Conservation (phyloP, 2,329 filamentous ascomycete genomes). For the Nannizziopsis barbatae region DNA sequence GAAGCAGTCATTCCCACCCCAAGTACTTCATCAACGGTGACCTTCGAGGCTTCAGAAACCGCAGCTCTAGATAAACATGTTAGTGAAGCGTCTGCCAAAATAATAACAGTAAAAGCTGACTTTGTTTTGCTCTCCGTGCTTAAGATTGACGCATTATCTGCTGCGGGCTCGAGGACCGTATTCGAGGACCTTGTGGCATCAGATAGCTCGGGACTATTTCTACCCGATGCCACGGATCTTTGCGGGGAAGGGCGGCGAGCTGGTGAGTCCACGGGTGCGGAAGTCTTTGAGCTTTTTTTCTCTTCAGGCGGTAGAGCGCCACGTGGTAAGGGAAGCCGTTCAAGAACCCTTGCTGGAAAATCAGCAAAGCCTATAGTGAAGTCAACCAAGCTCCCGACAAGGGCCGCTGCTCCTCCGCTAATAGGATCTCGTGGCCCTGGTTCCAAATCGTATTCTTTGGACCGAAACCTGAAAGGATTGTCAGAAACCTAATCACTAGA, state of each 20-base stretch:
- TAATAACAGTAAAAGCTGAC: neutral
- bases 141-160: neutral
- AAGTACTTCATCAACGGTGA: slow-evolving; percentile 35
- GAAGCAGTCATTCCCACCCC: slow-evolving; percentile 57
- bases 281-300: neutral
- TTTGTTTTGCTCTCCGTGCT: slow-evolving; percentile 2
- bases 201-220: neutral
- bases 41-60: slow-evolving; percentile 1
- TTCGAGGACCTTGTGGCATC: neutral
- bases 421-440: slow-evolving; percentile 70
- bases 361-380: slow-evolving; percentile 77
- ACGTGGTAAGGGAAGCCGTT: neutral
- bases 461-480: slow-evolving; percentile 36
- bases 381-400: slow-evolving; percentile 71
- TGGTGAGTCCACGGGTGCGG: neutral
- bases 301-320: neutral
- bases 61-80: neutral
- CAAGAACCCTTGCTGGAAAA: slow-evolving; percentile 46
- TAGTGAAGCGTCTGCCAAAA: too few relatives aligned
- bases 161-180: neutral
- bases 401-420: slow-evolving; percentile 61
- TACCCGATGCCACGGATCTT: neutral
- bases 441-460: slow-evolving; percentile 62
- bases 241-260: neutral
- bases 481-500: slow-evolving; percentile 3